Base-by-base conservation (phyloP, 768 basidiomycete genomes). In the Lentinula sp. region DNA sequence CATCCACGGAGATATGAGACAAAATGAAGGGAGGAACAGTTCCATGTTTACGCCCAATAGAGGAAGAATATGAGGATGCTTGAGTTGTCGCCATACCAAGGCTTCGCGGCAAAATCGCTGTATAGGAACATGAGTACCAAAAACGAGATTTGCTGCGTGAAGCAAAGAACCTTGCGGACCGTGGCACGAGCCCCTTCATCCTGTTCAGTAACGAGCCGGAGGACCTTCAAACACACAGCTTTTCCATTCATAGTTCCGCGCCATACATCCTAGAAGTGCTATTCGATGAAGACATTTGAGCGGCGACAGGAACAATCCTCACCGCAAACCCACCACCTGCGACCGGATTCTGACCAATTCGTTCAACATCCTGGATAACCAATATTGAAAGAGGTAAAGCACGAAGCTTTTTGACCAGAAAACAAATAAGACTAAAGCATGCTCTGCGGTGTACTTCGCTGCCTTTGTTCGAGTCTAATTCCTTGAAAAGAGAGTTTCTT, bases 1-100 rank as follows among this genome's bases (percentile, higher is more conserved):
- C 68, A 69, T 68, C 65, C 64, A 69, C 10, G 68, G 68, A 7
- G 68, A 69, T 4, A 69, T 62, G 37, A 69, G 62, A 45, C 66
- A 67, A 28, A 68, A 59, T 1, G 60, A 55, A 20, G 66, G 65
- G 1, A 60, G 42, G 52, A 68, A 69, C 10, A 57, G 48, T 10
- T 63, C 55, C 16, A 48, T 54, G 50, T 59, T 64, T 1, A 69
- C 63, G 2, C 68, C 68, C 18, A 68, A 57, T 39, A 69, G 66
- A 4, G 67, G 68, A 5, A 69, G 63, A 16, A 60, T 49, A 50
- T 60, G 37, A 32, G 59, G 59, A 52, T 60, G 59, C n/a, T 60
- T 36, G n/a, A 69, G 60, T 41, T 63, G 64, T 39, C 62, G 61
- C 68, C 68, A 69, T 18, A 69, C 61, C 2, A 69, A 58, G 0